Base-by-base conservation (phyloP, 2,329 filamentous ascomycete species). In the Cladorrhinum sp. region DNA sequence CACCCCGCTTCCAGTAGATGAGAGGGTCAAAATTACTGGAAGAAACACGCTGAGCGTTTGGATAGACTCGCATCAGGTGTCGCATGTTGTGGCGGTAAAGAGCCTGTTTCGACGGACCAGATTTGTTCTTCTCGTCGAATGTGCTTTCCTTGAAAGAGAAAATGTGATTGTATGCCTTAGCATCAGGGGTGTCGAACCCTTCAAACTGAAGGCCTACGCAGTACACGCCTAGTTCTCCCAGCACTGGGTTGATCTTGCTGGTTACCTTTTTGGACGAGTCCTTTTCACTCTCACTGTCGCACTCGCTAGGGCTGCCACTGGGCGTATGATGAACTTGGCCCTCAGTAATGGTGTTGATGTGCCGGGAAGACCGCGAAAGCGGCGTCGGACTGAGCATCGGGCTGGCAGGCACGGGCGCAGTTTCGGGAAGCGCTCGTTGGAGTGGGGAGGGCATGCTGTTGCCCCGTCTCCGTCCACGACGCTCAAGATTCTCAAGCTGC, bases 1-100 rank as follows among this genome's bases (percentile, higher is more conserved):
- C 95, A 29, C 95, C 95, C 49, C 92, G 88, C 55, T 93, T 88
- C 95, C 95, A 99, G 72, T 95, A 96, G 64, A 89, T 87, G 65
- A 96, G 84, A 1, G 95, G 95, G 69, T 97, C 92, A 70, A 97
- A 98, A 76, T 99, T 99, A 68, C 89, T 91, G 0, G 95, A 98
- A 32, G 85, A 86, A 59, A 98, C 81, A 25, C 95, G 89, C 67
- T 86, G 87, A 38, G 85, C 88, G 58, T 91, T 90, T 6, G 95
- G 95, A 71, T 99, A 99, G 9, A 98, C 92, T 49, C 95, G 89
- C 85, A 97, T 97, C 70, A 97, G 79, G 72, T 93, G 91, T 45
- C 88, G 86, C 81, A 92, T 89, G 74, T 99, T 99, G 80, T 99
- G 95, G 61, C 90, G 87, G 68, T 93, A 89, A 24, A 98, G 82